Evolutionary conservation across 2,329 filamentous ascomycete species (phyloP), one percentile per base, ranked within the genome.

Genomic region (Epichloe gansuensis): DNA sequence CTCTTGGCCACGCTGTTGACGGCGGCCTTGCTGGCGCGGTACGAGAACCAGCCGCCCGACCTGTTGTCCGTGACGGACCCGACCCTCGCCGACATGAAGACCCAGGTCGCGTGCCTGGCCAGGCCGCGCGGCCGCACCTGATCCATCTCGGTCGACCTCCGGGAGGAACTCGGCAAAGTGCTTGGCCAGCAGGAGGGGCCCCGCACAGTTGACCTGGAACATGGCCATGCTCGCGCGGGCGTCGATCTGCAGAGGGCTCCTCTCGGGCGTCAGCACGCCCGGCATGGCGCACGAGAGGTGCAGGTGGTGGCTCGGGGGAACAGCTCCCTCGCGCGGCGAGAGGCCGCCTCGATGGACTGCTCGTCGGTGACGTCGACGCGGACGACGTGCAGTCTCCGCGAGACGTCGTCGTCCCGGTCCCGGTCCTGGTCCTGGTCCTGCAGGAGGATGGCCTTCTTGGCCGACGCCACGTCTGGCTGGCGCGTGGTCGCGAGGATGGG

Each of bases 21-120:
- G 2, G 76, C 86, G 0, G 86, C 80, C 67, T 93, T 94, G 51
- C 80, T 84, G 7, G 84, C 80, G 13, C 88, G 82, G 66, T 93
- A 93, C 52, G 77, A 82, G 66, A 89, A 94, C 88, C 88, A 93
- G 0, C 88, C 88, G 2, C 88, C 88, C 0, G 83, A 72, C 2
- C 69, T 63, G 61, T 94, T 91, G 60, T 91, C 86, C 0, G 76
- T 71, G 23, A 85, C 85, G 35, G 79, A 85, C 9, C 88, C 88
- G 0, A 94, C 85, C 44, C 88, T 80, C 2, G 88, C 88, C 5
- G 85, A 84, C 81, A 90, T 86, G 62, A 80, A 80, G n/a, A 85
- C 76, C 74, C 84, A 87, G 2, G 83, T 77, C 0, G 86, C 81
- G 52, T 78, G 73, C 0, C 59, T 53, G 0, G 76, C 72, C 2